A percentile compares a stretch with the other conserved stretches of the same genome.
These are phyloP conservation scores for Eucalyptus erythrocorys DNA, from an alignment of 345 rosid genomes.

Conservation along the genomic window DNA sequence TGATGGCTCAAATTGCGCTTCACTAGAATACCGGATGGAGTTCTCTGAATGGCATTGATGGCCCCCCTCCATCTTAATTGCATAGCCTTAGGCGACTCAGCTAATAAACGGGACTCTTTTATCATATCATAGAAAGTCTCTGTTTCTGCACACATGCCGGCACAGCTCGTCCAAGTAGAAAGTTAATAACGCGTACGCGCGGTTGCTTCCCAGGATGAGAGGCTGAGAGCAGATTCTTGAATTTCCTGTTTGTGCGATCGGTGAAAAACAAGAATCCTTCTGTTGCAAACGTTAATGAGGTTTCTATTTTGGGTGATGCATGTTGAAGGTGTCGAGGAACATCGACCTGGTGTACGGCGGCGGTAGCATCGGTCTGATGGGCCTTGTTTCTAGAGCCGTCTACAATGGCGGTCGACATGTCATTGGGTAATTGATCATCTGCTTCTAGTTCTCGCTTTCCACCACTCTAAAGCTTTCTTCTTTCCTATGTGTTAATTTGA, in stretches of 20 bases:
- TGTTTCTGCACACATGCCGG: neutral
- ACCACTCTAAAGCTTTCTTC: neutral
- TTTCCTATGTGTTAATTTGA: neutral
- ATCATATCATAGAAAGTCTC: neutral
- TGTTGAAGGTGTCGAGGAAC: slow-evolving; percentile 20
- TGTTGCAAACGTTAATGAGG: neutral
- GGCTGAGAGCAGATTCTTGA: neutral
- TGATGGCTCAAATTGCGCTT: neutral
- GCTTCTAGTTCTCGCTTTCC: neutral
- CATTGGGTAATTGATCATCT: slow-evolving; percentile 8
- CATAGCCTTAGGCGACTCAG: neutral
- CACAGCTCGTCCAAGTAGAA: neutral
- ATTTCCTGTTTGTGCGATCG: neutral
- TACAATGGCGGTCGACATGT: slow-evolving; percentile 37
- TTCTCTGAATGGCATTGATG: neutral
- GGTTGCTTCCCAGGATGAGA: neutral
- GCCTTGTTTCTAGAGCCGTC: slow-evolving; percentile 27
- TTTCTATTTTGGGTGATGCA: neutral
- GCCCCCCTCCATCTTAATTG: neutral
- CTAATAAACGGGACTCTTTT: neutral
- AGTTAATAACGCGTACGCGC: neutral
- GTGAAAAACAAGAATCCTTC: neutral
- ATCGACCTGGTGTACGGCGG: slow-evolving; percentile 43
- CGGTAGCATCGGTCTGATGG: slow-evolving; percentile 40
- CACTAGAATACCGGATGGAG: neutral